phyloP scores from a whole-genome alignment of 2,329 filamentous ascomycete species.

The Penicillium sp. region DNA sequence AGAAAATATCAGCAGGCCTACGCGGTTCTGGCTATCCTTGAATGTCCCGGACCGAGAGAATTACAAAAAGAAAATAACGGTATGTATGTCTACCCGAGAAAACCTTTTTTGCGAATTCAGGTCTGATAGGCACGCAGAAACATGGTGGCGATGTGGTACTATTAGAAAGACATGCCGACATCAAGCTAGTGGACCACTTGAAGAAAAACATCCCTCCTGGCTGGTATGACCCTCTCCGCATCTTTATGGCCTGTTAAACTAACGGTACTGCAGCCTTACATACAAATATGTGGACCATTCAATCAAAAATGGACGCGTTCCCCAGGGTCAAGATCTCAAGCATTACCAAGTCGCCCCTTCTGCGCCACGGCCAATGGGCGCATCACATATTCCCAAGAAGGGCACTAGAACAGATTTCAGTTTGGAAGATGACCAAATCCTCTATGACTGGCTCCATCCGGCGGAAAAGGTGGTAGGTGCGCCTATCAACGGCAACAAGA shows the following conservation, averaged over 20 bases:
- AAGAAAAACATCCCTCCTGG: constrained; percentile 48
- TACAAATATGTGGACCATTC: constrained; percentile 57
- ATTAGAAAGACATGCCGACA: constrained; percentile 54
- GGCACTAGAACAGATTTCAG: constrained; percentile 35
- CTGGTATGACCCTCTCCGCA: constrained; percentile 35
- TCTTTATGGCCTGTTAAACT: constrained; percentile 7
- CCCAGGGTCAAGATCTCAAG: constrained; percentile 41
- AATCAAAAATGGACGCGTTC: constrained; percentile 45
- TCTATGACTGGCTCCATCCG: constrained; percentile 44
- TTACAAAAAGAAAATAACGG: constrained; percentile 48
- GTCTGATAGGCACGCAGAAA: constrained; percentile 27
- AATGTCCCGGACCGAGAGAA: constrained; percentile 49
- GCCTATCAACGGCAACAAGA: constrained; percentile 38
- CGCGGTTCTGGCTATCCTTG: constrained; percentile 56
- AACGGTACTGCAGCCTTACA: constrained; percentile 42
- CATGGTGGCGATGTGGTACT: constrained; percentile 54
- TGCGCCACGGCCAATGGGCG: constrained; percentile 44
- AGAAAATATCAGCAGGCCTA: constrained; percentile 29
- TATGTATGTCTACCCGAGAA: constrained; percentile 14
- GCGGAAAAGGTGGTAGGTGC: constrained; percentile 31
- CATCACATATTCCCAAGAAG: constrained; percentile 35
- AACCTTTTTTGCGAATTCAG: neutral
- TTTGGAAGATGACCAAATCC: constrained; percentile 42
- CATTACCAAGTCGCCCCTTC: constrained; percentile 47
- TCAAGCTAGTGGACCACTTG: constrained; percentile 56